Base-by-base conservation (phyloP, 441 rosid species). In the Hura crepitans region DNA sequence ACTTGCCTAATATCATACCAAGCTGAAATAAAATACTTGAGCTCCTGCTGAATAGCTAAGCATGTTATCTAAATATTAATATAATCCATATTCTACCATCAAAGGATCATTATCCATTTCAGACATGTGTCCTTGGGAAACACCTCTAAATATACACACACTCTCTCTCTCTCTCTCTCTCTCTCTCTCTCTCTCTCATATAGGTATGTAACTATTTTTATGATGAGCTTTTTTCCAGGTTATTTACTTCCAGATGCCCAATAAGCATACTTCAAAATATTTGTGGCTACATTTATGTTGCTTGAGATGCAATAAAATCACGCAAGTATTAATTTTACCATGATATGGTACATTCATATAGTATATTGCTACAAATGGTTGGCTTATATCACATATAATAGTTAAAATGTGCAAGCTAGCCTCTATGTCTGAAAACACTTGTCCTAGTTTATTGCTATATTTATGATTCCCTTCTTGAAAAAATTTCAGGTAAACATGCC, bases 101-200 rank as follows among this genome's bases (percentile, higher is more conserved):
- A 18, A 27, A 54, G 20, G n/a, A 39, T 10, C 15, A 23, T 8
- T 20, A 14, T 56, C 65, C 66, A 54, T n/a, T 12, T n/a, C 54
- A 39, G 31, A 60, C 20, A 42, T 53, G 53, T 28, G 56, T 9
- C 28, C 14, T 14, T 3, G 27, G 42, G 33, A n/a, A 23, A 23
- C 37, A 61, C 54, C 54, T 63, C 58, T 65, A 23, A 63, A 50
- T 14, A 69, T 59, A n/a, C n/a, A n/a, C n/a, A n/a, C n/a, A n/a
- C n/a, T n/a, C n/a, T n/a, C n/a, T n/a, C n/a, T n/a, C n/a, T n/a
- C n/a, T n/a, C n/a, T n/a, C n/a, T n/a, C n/a, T n/a, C n/a, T n/a
- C n/a, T n/a, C n/a, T n/a, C n/a, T n/a, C n/a, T n/a, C n/a, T n/a
- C n/a, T n/a, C n/a, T n/a, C n/a, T n/a, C n/a, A n/a, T n/a, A n/a